Base-by-base conservation (phyloP, 306 rosid species). In the Cucurbita pepo region DNA sequence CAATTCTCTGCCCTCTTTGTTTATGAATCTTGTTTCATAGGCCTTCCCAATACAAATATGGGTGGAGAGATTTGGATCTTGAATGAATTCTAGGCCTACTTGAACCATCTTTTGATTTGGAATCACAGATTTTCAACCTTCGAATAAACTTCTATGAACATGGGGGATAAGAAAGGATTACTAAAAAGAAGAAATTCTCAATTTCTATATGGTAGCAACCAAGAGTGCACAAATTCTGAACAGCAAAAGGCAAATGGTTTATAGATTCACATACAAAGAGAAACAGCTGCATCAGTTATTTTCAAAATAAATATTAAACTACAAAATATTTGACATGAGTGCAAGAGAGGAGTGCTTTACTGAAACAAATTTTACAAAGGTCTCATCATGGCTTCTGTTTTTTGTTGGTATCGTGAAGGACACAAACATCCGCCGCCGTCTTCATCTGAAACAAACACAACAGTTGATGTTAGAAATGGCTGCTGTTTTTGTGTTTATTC, bases 381-480 rank as follows among this genome's bases (percentile, higher is more conserved):
- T 69, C 62, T 41, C 65, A 70, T 84, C 81, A 88, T 50, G 79
- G 71, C 87, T 85, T 87, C 53, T 81, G 95, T 79, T 85, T 88
- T 71, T 81, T 83, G 77, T 87, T 80, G 44, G 84, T 87, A 75
- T 91, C 97, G 74, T 86, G 79, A 75, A 91, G 90, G 75, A 80
- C 90, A 41, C 97, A 88, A 41, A 69, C 82, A 74, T 91, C 97
- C 34, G 95, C 88, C 15, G 97, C 97, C 6, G 97, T 87, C 86
- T 91, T 91, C 89, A 91, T 81, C 97, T 88, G 95, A 77, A 82
- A 64, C 77, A 55, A 71, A 45, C 67, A 75, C 13, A 0, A 56
- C 44, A 44, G 10, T 73, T 25, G 4, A 13, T 54, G 18, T 71
- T 71, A 71, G 34, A 71, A 53, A 50, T 50, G 2, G 18, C 54